Percentiles rank a stretch among this genome's conserved stretches.
Evolutionary conservation across 768 basidiomycete genomes (phyloP).

Genomic region (Zangia roseola): DNA sequence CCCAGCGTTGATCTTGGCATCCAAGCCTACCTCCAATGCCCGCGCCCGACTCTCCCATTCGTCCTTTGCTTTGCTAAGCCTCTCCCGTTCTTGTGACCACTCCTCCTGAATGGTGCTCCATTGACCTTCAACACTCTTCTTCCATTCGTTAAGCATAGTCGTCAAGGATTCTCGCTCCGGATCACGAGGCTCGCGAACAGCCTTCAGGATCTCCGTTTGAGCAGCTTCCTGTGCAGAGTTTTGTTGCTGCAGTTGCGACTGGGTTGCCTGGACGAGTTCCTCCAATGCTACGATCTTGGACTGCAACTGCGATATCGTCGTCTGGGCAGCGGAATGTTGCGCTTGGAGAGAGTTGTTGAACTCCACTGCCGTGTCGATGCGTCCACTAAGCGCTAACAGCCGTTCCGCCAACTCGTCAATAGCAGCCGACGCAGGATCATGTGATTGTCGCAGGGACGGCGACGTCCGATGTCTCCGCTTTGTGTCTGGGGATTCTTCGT

Average conservation of each 20-base stretch:
- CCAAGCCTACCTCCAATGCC: constrained; percentile 53
- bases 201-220: constrained; percentile 32
- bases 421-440: constrained; percentile 32
- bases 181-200: constrained; percentile 33
- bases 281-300: constrained; percentile 70
- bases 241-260: constrained; percentile 40
- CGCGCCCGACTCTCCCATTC: constrained; percentile 75
- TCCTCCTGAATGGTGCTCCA: constrained; percentile 78
- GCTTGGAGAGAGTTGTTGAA: constrained; percentile 71
- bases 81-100: constrained; percentile 79
- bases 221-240: constrained; percentile 36
- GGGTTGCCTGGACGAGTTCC: constrained; percentile 53
- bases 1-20: constrained; percentile 38
- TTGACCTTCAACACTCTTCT: constrained; percentile 72
- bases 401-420: constrained; percentile 61
- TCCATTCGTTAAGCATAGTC: constrained; percentile 67
- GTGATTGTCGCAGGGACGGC: constrained; percentile 17
- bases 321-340: constrained; percentile 76
- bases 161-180: constrained; percentile 50
- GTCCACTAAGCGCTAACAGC: constrained; percentile 59
- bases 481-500: constrained; percentile 36
- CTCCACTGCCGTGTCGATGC: constrained; percentile 74
- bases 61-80: constrained; percentile 67
- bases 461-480: constrained; percentile 19
- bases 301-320: constrained; percentile 68